Percentiles rank a stretch among this genome's conserved stretches.
Evolutionary conservation across 2,329 filamentous ascomycete genomes (phyloP).

Genomic region (Coleophoma cylindrospora): DNA sequence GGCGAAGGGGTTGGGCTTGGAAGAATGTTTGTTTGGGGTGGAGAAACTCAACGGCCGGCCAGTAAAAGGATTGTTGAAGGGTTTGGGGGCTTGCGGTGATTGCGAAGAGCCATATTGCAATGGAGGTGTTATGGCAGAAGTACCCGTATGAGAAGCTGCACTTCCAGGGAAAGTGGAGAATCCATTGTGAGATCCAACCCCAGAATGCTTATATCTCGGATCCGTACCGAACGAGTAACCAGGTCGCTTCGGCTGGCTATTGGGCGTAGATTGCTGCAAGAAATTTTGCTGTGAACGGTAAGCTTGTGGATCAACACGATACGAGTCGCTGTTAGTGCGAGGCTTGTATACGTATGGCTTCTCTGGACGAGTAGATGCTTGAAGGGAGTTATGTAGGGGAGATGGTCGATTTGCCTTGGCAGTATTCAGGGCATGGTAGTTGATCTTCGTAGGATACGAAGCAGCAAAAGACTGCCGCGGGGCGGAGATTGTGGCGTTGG

Average conservation of each 20-base stretch:
- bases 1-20: conserved; percentile 19
- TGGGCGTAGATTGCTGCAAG: conserved; percentile 17
- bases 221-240: conserved; percentile 24
- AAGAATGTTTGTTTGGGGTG: background rate
- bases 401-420: conserved; percentile 25
- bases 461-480: conserved; percentile 29
- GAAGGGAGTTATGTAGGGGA: conserved; percentile 19
- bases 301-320: conserved; percentile 25
- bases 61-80: conserved; percentile 22
- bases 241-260: conserved; percentile 6
- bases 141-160: background rate
- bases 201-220: conserved; percentile 16
- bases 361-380: conserved; percentile 24
- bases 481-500: conserved; percentile 31
- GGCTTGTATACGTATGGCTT: conserved; percentile 53
- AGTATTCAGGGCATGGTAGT: conserved; percentile 16
- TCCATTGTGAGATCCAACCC: background rate
- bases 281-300: conserved; percentile 26
- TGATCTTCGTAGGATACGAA: conserved; percentile 21
- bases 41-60: conserved; percentile 9
- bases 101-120: conserved; percentile 1
- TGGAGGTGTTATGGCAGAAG: background rate
- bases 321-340: conserved; percentile 16
- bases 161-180: background rate
- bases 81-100: conserved; percentile 16